Percentiles rank a stretch among this genome's conserved stretches.
phyloP scores from a whole-genome alignment of 768 basidiomycete genomes.

The Mycena vitilis region DNA sequence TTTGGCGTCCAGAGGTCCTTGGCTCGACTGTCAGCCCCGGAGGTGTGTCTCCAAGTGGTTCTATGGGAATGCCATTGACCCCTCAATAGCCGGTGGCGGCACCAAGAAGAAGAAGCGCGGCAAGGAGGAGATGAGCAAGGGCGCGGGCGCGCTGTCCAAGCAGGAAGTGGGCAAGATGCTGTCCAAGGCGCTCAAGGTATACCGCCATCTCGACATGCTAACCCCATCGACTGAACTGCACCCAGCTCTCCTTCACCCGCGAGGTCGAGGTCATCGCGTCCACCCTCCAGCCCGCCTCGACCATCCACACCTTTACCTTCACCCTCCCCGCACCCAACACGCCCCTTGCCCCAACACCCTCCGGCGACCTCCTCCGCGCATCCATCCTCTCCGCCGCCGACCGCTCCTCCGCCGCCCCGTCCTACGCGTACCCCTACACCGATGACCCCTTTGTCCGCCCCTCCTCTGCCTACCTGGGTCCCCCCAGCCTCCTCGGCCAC shows the following conservation, averaged over 20 bases:
- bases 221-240: slow-evolving; percentile 19
- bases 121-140: slow-evolving; percentile 77
- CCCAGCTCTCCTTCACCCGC: slow-evolving; percentile 87
- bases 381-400: slow-evolving; percentile 77
- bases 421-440: slow-evolving; percentile 79
- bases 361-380: slow-evolving; percentile 76
- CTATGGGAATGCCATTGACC: not conserved
- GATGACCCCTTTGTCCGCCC: slow-evolving; percentile 85
- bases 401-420: slow-evolving; percentile 74
- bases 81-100: slow-evolving; percentile 68
- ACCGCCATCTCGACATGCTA: slow-evolving; percentile 27
- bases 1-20: slow-evolving; percentile 93
- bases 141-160: slow-evolving; percentile 84
- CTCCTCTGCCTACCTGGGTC: slow-evolving; percentile 84
- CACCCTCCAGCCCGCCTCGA: slow-evolving; percentile 93
- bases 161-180: slow-evolving; percentile 92
- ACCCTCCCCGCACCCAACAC: slow-evolving; percentile 81
- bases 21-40: slow-evolving; percentile 90
- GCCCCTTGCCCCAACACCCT: slow-evolving; percentile 79
- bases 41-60: not conserved
- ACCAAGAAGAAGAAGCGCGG: slow-evolving; percentile 75
- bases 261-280: slow-evolving; percentile 96
- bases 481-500: slow-evolving; percentile 73
- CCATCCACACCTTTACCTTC: slow-evolving; percentile 93
- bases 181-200: slow-evolving; percentile 89